Conservation (phyloP, 140 eudicot species). For the Senecio squalidus region DNA sequence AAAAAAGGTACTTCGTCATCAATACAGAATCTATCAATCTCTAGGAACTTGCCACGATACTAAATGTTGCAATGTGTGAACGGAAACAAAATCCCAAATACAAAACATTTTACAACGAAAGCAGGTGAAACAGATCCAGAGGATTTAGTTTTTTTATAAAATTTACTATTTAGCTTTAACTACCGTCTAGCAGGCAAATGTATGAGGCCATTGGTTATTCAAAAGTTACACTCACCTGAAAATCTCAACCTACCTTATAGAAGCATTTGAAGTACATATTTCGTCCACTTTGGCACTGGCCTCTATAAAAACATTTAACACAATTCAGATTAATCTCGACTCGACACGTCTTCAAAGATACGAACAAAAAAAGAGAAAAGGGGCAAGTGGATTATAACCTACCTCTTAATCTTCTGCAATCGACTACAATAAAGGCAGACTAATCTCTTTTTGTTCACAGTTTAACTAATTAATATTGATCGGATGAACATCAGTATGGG, state of each 20-base stretch:
- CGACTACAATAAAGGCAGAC: conserved; percentile 42
- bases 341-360: conserved; percentile 14
- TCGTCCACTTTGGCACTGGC: conserved; percentile 52
- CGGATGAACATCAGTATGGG: conserved; percentile 59
- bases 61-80: too few species aligned
- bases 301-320: conserved; percentile 53
- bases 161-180: neutral
- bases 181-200: neutral
- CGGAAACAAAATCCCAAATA: too few species aligned
- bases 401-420: conserved; percentile 80
- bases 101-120: neutral
- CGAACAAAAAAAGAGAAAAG: conserved; percentile 35
- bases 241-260: conserved; percentile 74
- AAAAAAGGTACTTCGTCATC: too few species aligned
- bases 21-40: too few species aligned
- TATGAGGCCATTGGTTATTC: conserved; percentile 12
- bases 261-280: conserved; percentile 77
- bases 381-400: conserved; percentile 60
- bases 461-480: conserved; percentile 44
- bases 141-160: neutral
- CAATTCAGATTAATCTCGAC: conserved; percentile 35
- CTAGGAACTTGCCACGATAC: too few species aligned
- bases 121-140: neutral
- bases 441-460: conserved; percentile 39
- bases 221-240: conserved; percentile 86